Conservation (phyloP, 1,284 basidiomycete genomes). For the Neonothopanus nambi region DNA sequence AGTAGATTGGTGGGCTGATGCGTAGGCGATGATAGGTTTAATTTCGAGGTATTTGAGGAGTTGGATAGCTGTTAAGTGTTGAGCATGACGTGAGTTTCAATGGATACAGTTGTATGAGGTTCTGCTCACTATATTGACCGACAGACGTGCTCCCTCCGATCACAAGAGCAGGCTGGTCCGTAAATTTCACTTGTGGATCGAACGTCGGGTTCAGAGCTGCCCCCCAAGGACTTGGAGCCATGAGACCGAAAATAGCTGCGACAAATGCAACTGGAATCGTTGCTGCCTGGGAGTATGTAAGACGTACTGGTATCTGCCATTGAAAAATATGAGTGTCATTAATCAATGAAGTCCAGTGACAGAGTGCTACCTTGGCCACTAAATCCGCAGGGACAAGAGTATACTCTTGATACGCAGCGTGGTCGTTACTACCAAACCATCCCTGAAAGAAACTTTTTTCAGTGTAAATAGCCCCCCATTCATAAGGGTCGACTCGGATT, state of each 20-base stretch:
- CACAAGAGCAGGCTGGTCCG: slow-evolving; percentile 2
- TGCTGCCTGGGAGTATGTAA: slow-evolving; percentile 9
- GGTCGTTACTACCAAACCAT: neutral
- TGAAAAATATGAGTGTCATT: no score
- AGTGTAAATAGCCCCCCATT: no score
- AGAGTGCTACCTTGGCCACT: neutral
- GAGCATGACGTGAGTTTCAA: neutral
- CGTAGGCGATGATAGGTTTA: slow-evolving; percentile 10
- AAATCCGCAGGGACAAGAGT: slow-evolving; percentile 6
- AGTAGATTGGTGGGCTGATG: slow-evolving; percentile 1
- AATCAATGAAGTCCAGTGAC: no score
- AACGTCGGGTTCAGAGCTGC: slow-evolving; percentile 1
- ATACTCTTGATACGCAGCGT: slow-evolving; percentile 12
- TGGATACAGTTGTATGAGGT: neutral
- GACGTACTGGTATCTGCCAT: slow-evolving; percentile 9
- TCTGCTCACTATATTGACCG: slow-evolving; percentile 11
- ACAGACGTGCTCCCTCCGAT: slow-evolving; percentile 11
- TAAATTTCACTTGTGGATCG: neutral
- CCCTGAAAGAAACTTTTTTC: slow-evolving; percentile 12
- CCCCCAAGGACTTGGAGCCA: neutral
- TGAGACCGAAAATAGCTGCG: slow-evolving; percentile 5
- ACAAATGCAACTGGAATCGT: slow-evolving; percentile 5
- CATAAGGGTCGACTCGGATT: neutral
- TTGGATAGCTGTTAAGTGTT: slow-evolving; percentile 13
- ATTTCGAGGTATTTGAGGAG: slow-evolving; percentile 7